Conservation (phyloP, 768 basidiomycete genomes). For the Phylloporus sp. region DNA sequence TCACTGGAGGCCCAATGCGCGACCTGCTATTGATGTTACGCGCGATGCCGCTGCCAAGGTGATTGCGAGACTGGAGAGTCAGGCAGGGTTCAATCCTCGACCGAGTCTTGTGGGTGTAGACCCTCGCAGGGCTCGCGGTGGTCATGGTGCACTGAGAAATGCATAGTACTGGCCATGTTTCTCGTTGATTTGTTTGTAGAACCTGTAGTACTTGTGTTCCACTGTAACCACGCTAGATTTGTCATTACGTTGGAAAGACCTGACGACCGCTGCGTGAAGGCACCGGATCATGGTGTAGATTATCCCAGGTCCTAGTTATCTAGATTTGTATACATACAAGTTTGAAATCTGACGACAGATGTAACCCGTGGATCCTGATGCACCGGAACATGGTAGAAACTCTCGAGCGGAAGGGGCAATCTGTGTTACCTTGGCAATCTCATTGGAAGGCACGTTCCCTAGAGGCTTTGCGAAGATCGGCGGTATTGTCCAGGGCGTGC, state of each 20-base stretch:
- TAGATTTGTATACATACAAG: neutral
- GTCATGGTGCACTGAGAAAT: conserved; percentile 6
- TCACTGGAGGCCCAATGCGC: neutral
- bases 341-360: neutral
- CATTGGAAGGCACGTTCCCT: neutral
- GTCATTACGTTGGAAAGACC: too few relatives aligned
- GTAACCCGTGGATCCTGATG: too few relatives aligned
- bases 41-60: conserved; percentile 17
- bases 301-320: too few relatives aligned
- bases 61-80: conserved; percentile 24
- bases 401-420: neutral
- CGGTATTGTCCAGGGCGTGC: neutral
- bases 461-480: neutral
- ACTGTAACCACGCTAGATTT: conserved; percentile 6
- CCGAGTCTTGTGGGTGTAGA: conserved; percentile 4
- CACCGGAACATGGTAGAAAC: neutral
- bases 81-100: conserved; percentile 7
- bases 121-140: neutral
- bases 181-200: conserved; percentile 19
- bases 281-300: too few relatives aligned
- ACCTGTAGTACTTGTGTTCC: neutral
- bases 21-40: neutral
- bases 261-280: too few relatives aligned
- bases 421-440: neutral
- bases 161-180: neutral